Evolutionary conservation across 2,329 filamentous ascomycete species (phyloP), one percentile per base, ranked within the genome.

Genomic region (Trichophyton rubrum): DNA sequence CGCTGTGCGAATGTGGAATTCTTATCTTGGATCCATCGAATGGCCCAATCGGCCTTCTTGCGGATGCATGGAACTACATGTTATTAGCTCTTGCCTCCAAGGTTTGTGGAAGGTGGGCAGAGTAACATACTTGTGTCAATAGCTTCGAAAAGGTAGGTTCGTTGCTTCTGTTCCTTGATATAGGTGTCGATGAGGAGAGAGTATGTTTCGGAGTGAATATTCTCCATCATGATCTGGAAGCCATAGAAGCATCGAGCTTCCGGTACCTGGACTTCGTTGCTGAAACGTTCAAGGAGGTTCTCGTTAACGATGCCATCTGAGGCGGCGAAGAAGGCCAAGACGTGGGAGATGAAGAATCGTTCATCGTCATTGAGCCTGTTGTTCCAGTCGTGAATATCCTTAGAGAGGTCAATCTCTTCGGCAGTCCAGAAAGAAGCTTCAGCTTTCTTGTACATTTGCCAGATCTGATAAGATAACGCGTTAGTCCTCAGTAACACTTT

Each of bases 201-300:
- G 84, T 99, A 99, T 60, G 93, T 99, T 81, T 99, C 93, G 15
- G 93, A 96, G 83, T 99, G 93, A 71, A 99, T 96, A 80, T 99
- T 99, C 83, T 99, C 93, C 89, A 99, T 97, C 93, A 99, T 99
- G 80, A 97, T 97, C 81, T 99, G 93, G 84, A 99, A 99, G 66
- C 93, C 93, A 77, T 99, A 99, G 83, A 99, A 99, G 85, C 93
- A 99, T 71, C 93, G 90, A 66, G 93, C 93, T 79, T 99, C 93
- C 9, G 93, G 92, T 62, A 97, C 86, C 79, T 99, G 93, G 33
- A 99, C 92, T 78, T 99, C 93, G 66, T 84, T 86, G 71, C 89
- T 95, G 85, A 99, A 99, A 65, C 93, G 89, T 84, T 97, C 91
- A 63, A 99, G 86, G 24, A 99, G 82, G 82, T 99, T 99, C 84